Percentiles rank a stretch among this genome's conserved stretches.
phyloP scores from a whole-genome alignment of 2,329 filamentous ascomycete genomes.

The Xylariaceae sp. region DNA sequence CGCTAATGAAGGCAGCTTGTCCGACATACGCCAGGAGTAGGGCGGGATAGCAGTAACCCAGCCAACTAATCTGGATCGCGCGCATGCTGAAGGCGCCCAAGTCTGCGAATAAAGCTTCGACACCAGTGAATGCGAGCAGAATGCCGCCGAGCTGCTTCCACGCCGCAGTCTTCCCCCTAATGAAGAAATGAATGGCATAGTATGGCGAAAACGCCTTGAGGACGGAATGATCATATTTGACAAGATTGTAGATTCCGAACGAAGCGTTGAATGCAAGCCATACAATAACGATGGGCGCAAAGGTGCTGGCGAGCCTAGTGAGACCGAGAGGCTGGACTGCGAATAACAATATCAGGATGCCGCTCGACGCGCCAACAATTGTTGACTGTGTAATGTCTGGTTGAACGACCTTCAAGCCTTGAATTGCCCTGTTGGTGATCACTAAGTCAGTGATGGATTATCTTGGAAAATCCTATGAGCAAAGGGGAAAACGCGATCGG shows the following conservation, averaged over 20 bases:
- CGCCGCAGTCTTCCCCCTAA: slow-evolving; percentile 54
- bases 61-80: slow-evolving; percentile 71
- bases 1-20: slow-evolving; percentile 69
- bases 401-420: slow-evolving; percentile 57
- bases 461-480: background rate
- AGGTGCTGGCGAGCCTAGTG: slow-evolving; percentile 53
- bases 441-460: slow-evolving; percentile 2
- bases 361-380: slow-evolving; percentile 61
- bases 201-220: slow-evolving; percentile 55
- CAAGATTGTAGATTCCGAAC: slow-evolving; percentile 62
- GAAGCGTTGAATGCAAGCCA: slow-evolving; percentile 63
- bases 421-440: slow-evolving; percentile 48
- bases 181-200: slow-evolving; percentile 58
- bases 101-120: slow-evolving; percentile 77
- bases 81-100: slow-evolving; percentile 68
- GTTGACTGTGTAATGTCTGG: slow-evolving; percentile 51
- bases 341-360: slow-evolving; percentile 62
- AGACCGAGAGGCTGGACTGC: slow-evolving; percentile 62
- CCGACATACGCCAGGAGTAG: slow-evolving; percentile 63
- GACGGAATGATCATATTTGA: slow-evolving; percentile 48
- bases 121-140: slow-evolving; percentile 69
- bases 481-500: background rate
- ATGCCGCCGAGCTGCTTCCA: slow-evolving; percentile 68
- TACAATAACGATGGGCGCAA: slow-evolving; percentile 63
- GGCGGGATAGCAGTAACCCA: slow-evolving; percentile 65